Evolutionary conservation across 768 basidiomycete genomes (phyloP).

Genomic region (Terana coerulea): DNA sequence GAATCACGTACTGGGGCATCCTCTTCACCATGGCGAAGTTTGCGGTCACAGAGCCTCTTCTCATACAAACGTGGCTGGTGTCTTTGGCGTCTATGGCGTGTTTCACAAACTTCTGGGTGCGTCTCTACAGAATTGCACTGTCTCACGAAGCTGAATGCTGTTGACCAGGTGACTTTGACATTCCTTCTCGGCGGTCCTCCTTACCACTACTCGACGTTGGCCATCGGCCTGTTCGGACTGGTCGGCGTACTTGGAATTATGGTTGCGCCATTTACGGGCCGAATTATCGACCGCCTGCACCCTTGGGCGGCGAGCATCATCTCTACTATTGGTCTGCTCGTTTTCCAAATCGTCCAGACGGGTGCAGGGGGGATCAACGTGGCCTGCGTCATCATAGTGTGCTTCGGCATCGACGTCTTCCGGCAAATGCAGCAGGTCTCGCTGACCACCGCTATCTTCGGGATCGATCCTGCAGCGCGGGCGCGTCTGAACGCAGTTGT

Average conservation of each 20-base stretch:
- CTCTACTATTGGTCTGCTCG: slow-evolving; percentile 39
- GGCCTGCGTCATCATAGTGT: slow-evolving; percentile 60
- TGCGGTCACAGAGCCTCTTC: slow-evolving; percentile 66
- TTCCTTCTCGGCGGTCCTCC: slow-evolving; percentile 71
- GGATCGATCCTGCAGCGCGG: not conserved
- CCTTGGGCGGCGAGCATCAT: slow-evolving; percentile 71
- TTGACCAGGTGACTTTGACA: slow-evolving; percentile 48
- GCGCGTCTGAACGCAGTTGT: slow-evolving; percentile 71
- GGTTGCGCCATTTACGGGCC: slow-evolving; percentile 61
- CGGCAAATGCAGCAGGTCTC: slow-evolving; percentile 66
- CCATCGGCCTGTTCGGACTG: slow-evolving; percentile 24
- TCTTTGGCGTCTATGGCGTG: slow-evolving; percentile 53
- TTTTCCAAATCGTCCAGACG: slow-evolving; percentile 56
- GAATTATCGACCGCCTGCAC: slow-evolving; percentile 59
- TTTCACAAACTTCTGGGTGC: slow-evolving; percentile 35
- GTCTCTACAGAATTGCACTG: not conserved
- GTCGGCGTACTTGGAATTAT: slow-evolving; percentile 53
- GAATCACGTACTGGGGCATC: slow-evolving; percentile 60
- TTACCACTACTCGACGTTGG: slow-evolving; percentile 67
- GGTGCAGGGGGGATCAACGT: slow-evolving; percentile 65
- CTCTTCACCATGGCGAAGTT: slow-evolving; percentile 72
- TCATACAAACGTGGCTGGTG: slow-evolving; percentile 63
- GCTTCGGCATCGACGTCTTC: slow-evolving; percentile 62
- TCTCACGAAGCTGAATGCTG: not conserved
- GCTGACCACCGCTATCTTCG: slow-evolving; percentile 48